A percentile compares a stretch with the other conserved stretches of the same genome.
phyloP scores from a whole-genome alignment of 176 grass and related monocot species.

The Canna indica region DNA sequence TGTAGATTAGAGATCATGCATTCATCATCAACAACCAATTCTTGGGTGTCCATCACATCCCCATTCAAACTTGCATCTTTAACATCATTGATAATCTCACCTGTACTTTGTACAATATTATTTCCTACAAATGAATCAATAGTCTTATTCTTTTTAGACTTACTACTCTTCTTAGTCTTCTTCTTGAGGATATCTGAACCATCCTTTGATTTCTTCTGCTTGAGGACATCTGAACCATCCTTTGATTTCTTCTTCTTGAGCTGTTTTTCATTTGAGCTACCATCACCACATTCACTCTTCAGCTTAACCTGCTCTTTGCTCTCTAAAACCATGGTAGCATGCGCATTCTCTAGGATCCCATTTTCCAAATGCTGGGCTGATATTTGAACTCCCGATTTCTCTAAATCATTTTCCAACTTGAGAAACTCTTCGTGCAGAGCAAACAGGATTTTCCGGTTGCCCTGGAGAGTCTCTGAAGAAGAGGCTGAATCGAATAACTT shows the following conservation, averaged over 20 bases:
- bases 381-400: slow-evolving; percentile 45
- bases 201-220: slow-evolving; percentile 7
- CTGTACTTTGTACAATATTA: neutral
- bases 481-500: slow-evolving; percentile 55
- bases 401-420: slow-evolving; percentile 60
- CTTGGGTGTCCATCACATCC: slow-evolving; percentile 28
- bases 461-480: slow-evolving; percentile 44
- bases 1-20: slow-evolving; percentile 72
- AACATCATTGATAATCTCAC: neutral
- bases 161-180: neutral
- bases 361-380: slow-evolving; percentile 8
- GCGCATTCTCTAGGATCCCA: neutral
- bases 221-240: neutral
- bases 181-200: neutral
- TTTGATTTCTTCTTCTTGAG: slow-evolving; percentile 2
- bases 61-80: slow-evolving; percentile 26
- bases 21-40: slow-evolving; percentile 49
- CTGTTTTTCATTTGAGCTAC: neutral
- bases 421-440: slow-evolving; percentile 59
- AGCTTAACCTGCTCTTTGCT: neutral
- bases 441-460: slow-evolving; percentile 50
- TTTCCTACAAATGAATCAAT: neutral
- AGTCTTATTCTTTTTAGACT: slow-evolving; percentile 2
- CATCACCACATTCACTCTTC: neutral
- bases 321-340: neutral